Evolutionary conservation across 257 asterid species (phyloP).

Genomic region (Solanum arcanum): DNA sequence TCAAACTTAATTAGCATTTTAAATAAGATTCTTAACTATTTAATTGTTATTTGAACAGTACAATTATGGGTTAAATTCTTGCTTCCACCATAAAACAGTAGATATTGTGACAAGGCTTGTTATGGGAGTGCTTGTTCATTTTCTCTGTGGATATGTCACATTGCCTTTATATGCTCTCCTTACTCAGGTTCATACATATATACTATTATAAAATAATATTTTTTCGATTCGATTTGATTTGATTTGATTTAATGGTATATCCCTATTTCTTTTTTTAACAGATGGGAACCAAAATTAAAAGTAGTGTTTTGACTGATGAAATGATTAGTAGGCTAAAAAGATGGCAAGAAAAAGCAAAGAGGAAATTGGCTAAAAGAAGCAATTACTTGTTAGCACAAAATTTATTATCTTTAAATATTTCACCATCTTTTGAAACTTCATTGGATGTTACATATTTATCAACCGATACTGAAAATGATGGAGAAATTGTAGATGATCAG

Average conservation of each 20-base stretch:
- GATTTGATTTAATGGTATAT: neutral
- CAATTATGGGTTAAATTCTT: constrained; percentile 44
- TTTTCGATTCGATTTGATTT: neutral
- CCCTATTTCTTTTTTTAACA: neutral
- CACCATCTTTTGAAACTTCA: constrained; percentile 5
- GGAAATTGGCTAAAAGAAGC: constrained; percentile 24
- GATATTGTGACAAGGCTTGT: constrained; percentile 40
- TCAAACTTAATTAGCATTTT: neutral
- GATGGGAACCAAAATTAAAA: constrained; percentile 61
- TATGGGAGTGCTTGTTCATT: constrained; percentile 44
- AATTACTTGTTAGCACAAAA: constrained; percentile 2
- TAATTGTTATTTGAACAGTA: constrained; percentile 18
- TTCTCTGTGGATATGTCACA: constrained; percentile 71
- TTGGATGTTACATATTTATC: constrained; percentile 3
- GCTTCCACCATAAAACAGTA: constrained; percentile 54
- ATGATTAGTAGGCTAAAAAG: constrained; percentile 39
- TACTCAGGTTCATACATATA: constrained; percentile 31
- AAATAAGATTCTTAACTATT: neutral
- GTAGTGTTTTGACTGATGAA: constrained; percentile 37
- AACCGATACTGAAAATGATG: constrained; percentile 3
- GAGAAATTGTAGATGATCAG: constrained; percentile 2
- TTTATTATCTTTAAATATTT: neutral
- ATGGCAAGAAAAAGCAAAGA: constrained; percentile 55
- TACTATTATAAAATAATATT: neutral
- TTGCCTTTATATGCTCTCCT: constrained; percentile 62